These are phyloP conservation scores for Gonium pectorale DNA, from an alignment of 139 green algal species.

Conservation along the genomic window DNA sequence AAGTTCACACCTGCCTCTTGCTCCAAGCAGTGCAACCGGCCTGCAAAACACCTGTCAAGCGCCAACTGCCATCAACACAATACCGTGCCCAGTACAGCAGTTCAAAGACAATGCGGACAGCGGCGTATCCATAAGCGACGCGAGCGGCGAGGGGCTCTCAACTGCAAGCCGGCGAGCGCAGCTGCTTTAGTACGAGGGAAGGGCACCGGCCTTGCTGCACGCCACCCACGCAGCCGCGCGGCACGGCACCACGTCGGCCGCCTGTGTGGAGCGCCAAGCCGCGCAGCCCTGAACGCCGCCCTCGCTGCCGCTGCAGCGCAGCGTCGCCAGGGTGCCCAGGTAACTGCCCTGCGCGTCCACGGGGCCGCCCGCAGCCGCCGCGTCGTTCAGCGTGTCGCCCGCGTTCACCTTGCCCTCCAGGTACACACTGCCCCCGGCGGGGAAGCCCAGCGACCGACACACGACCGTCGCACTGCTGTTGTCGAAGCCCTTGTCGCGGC, in stretches of 20 bases:
- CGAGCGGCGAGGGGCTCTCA: too few relatives aligned
- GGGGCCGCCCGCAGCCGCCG: too few relatives aligned
- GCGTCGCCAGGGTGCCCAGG: background rate
- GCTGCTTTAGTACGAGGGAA: too few relatives aligned
- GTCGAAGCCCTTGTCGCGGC: constrained; percentile 22
- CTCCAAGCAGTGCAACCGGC: too few relatives aligned
- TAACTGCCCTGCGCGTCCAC: constrained; percentile 7
- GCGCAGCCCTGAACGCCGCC: background rate
- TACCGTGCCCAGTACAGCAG: too few relatives aligned
- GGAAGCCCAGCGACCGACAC: constrained; percentile 4
- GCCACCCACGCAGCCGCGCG: constrained; percentile 22
- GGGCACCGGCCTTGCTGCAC: background rate
- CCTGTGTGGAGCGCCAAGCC: background rate
- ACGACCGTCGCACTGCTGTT: background rate
- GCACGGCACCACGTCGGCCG: background rate
- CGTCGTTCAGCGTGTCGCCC: background rate
- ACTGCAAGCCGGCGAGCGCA: too few relatives aligned
- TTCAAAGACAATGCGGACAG: background rate
- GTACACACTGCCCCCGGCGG: background rate
- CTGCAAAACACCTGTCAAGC: too few relatives aligned
- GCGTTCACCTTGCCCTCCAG: background rate
- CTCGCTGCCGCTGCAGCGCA: background rate
- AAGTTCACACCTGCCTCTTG: too few relatives aligned
- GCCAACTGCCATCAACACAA: too few relatives aligned
- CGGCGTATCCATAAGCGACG: background rate